phyloP scores from a whole-genome alignment of 2,329 filamentous ascomycete genomes.

The Ambrosiella cleistominuta region DNA sequence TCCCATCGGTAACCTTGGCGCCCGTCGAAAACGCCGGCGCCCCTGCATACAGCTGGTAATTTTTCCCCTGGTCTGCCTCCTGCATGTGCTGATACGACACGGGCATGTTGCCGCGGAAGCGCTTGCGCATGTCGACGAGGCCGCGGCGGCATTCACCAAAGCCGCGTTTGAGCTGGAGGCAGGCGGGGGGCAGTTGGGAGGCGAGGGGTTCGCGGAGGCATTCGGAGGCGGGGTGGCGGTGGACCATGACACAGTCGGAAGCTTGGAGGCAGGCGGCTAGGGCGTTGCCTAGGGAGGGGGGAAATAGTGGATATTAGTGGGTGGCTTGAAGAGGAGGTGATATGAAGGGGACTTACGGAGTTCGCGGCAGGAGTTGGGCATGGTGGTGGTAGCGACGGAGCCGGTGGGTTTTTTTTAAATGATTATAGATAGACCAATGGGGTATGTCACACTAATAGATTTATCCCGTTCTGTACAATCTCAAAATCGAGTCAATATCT shows the following conservation, averaged over 20 bases:
- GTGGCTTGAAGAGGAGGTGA: background rate
- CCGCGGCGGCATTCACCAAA: conserved; percentile 92
- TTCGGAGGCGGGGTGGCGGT: conserved; percentile 71
- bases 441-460: background rate
- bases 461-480: too few relatives aligned
- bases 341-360: conserved; percentile 55
- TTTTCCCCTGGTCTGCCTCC: conserved; percentile 39
- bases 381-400: conserved; percentile 24
- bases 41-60: conserved; percentile 64
- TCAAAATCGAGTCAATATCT: background rate
- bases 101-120: conserved; percentile 86
- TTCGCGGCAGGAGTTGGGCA: conserved; percentile 95
- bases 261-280: conserved; percentile 89
- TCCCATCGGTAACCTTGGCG: conserved; percentile 49
- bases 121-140: conserved; percentile 96
- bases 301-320: background rate
- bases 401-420: background rate
- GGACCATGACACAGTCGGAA: conserved; percentile 88
- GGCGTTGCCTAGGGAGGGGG: conserved; percentile 49
- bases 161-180: conserved; percentile 82
- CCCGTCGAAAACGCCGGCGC: conserved; percentile 48
- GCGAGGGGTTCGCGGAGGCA: conserved; percentile 71
- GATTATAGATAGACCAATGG: background rate
- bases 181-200: conserved; percentile 68
- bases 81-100: conserved; percentile 47